A percentile compares a stretch with the other conserved stretches of the same genome.
phyloP scores from a whole-genome alignment of 2,329 filamentous ascomycete species.

The Gnomoniopsis smithogilvyi region DNA sequence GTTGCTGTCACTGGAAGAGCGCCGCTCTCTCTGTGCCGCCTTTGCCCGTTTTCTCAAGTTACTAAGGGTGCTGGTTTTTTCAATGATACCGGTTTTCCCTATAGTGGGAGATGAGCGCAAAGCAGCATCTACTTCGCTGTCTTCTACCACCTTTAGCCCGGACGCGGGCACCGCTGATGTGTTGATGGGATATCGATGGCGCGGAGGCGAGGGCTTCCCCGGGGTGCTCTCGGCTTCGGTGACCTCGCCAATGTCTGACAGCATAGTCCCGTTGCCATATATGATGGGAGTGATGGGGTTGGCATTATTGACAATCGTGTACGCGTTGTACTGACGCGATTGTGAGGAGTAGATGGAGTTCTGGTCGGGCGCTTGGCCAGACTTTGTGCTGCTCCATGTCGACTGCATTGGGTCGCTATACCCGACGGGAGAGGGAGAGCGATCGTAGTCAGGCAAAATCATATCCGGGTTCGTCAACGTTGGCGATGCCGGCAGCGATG shows the following conservation, averaged over 20 bases:
- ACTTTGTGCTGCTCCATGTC: conserved; percentile 46
- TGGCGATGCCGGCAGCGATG: conserved; percentile 65
- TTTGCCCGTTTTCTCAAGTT: conserved; percentile 43
- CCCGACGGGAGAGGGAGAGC: conserved; percentile 45
- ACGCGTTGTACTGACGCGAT: conserved; percentile 31
- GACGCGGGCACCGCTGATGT: conserved; percentile 23
- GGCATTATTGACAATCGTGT: conserved; percentile 42
- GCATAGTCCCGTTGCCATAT: conserved; percentile 67
- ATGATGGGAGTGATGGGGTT: conserved; percentile 62
- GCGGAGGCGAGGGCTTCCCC: conserved; percentile 36
- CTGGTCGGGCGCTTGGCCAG: conserved; percentile 21
- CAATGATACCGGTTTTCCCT: conserved; percentile 25
- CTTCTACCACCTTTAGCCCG: conserved; percentile 25
- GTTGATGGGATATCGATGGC: conserved; percentile 3
- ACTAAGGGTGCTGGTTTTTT: conserved; percentile 25
- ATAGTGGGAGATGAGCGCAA: conserved; percentile 44
- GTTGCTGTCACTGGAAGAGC: conserved; percentile 56
- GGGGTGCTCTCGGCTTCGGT: conserved; percentile 21
- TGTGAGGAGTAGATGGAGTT: conserved; percentile 40
- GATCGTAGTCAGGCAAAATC: conserved; percentile 78
- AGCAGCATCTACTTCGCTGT: conserved; percentile 30
- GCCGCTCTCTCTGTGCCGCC: conserved; percentile 43
- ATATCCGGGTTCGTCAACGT: conserved; percentile 92
- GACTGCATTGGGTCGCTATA: conserved; percentile 48
- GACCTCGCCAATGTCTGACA: conserved; percentile 38